Evolutionary conservation across 192 early-diverging fungal species (phyloP).

Genomic region (Podila epigama): DNA sequence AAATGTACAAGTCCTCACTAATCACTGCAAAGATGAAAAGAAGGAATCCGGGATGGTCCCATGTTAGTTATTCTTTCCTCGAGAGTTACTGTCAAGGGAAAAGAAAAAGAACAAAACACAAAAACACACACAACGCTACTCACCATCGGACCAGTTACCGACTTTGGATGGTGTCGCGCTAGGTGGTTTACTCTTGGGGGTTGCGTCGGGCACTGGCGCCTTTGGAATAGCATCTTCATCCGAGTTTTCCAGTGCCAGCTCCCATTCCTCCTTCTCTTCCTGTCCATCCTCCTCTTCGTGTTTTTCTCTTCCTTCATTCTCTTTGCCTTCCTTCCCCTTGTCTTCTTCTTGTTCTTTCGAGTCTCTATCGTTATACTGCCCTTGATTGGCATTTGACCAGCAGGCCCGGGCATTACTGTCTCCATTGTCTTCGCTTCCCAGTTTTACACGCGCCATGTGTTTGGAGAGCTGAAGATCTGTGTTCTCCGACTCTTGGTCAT

Average conservation of each 20-base stretch:
- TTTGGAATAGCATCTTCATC: slow-evolving; percentile 32
- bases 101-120: not conserved
- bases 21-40: slow-evolving; percentile 1
- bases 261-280: slow-evolving; percentile 32
- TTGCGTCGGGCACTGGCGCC: not conserved
- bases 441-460: not conserved
- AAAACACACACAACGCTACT: not conserved
- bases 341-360: no score
- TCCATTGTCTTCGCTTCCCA: not conserved
- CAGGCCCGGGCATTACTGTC: not conserved
- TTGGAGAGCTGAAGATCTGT: not conserved
- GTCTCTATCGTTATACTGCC: no score
- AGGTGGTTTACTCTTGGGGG: slow-evolving; percentile 1
- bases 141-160: slow-evolving; percentile 43
- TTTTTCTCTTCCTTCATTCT: not conserved
- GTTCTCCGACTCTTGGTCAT: not conserved
- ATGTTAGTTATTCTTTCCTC: not conserved
- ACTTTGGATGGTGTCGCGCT: not conserved
- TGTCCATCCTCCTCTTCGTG: not conserved
- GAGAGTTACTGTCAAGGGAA: not conserved
- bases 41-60: not conserved
- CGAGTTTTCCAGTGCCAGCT: slow-evolving; percentile 27
- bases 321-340: not conserved
- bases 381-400: no score
- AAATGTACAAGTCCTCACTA: slow-evolving; percentile 46